These are phyloP conservation scores for Pseudomonodictys pantanalensis DNA, from an alignment of 495 filamentous ascomycete species.

Conservation along the genomic window DNA sequence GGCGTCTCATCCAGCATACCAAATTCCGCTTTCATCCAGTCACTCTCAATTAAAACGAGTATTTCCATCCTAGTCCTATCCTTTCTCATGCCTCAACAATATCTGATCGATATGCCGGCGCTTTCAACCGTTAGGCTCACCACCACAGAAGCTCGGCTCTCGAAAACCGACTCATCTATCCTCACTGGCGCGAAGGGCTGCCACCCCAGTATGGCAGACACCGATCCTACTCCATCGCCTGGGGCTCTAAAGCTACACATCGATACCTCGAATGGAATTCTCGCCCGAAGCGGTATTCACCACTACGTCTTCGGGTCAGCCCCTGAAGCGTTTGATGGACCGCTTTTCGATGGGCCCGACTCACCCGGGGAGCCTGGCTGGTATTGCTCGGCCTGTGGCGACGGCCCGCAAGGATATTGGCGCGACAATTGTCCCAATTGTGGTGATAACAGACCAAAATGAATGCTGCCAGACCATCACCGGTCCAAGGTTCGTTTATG, in stretches of 20 bases:
- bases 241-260: background rate
- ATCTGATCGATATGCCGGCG: too few species aligned
- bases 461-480: too few species aligned
- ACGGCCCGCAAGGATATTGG: conserved; percentile 6
- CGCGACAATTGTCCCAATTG: background rate
- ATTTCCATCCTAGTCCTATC: background rate
- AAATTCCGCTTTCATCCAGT: too few species aligned
- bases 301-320: too few species aligned
- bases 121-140: too few species aligned
- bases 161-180: too few species aligned
- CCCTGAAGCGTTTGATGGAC: too few species aligned
- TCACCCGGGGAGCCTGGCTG: background rate
- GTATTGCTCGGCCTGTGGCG: conserved; percentile 4
- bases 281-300: background rate
- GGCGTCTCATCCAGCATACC: too few species aligned
- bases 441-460: background rate
- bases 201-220: background rate
- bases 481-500: too few species aligned
- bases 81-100: too few species aligned
- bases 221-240: background rate
- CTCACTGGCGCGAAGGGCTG: background rate
- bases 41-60: too few species aligned
- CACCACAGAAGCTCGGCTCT: too few species aligned
- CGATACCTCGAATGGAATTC: background rate
- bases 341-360: background rate